Percentiles rank a stretch among this genome's conserved stretches.
Evolutionary conservation across 495 filamentous ascomycete species (phyloP).

Genomic region (Xylaria grammica): DNA sequence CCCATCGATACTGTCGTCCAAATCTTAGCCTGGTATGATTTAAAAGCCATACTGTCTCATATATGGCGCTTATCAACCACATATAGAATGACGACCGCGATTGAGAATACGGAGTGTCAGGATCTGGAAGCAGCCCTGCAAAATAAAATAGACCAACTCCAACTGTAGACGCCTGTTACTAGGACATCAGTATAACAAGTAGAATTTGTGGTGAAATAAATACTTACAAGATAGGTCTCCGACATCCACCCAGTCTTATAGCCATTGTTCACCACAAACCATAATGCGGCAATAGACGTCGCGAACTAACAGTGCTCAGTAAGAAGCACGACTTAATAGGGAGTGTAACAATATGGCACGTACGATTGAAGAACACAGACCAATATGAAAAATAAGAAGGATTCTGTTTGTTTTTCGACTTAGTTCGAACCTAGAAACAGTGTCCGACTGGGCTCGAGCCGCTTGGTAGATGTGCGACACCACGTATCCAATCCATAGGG

Average conservation of each 20-base stretch:
- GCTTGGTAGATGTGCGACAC: neutral
- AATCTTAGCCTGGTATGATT: too few relatives aligned
- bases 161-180: neutral
- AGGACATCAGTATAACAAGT: too few relatives aligned
- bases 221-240: neutral
- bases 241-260: neutral
- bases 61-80: neutral
- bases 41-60: neutral
- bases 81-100: neutral
- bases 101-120: neutral
- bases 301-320: neutral
- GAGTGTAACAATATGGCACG: neutral
- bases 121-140: conserved; percentile 3
- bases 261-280: neutral
- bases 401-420: too few relatives aligned
- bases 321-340: neutral
- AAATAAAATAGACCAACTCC: neutral
- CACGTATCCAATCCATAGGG: neutral
- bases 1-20: neutral
- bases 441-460: neutral
- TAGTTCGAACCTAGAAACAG: neutral
- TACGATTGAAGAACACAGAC: neutral
- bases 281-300: neutral
- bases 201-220: neutral
- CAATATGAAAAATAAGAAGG: neutral